Evolutionary conservation across 495 filamentous ascomycete species (phyloP).

Genomic region (Pyrenopolyporus hunteri): DNA sequence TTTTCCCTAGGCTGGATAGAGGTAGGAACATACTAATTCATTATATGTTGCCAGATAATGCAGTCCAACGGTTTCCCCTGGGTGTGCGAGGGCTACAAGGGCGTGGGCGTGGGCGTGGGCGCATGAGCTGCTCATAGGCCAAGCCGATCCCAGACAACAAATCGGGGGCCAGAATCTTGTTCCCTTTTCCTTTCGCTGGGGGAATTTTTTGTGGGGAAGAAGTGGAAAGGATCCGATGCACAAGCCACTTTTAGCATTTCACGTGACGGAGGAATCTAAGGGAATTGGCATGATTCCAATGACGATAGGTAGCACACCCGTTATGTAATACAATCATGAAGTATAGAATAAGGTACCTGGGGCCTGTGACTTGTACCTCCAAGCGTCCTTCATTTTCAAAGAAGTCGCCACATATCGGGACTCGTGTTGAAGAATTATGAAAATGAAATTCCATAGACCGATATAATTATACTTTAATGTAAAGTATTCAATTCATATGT

Average conservation of each 20-base stretch:
- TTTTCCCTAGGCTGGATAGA: slow-evolving; percentile 6
- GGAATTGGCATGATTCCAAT: not conserved
- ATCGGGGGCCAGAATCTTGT: slow-evolving; percentile 19
- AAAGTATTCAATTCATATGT: too few species aligned
- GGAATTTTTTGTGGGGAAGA: not conserved
- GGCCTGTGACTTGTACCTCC: too few species aligned
- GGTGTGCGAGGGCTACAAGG: too few species aligned
- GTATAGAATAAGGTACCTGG: too few species aligned
- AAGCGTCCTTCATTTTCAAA: too few species aligned
- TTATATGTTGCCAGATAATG: slow-evolving; percentile 45
- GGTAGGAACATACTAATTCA: slow-evolving; percentile 24
- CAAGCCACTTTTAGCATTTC: slow-evolving; percentile 17
- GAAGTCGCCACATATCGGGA: too few species aligned
- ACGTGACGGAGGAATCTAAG: slow-evolving; percentile 1
- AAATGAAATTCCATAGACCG: not conserved
- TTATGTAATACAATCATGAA: slow-evolving; percentile 3
- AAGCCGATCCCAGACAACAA: slow-evolving; percentile 15
- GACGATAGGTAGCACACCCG: not conserved
- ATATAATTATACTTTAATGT: too few species aligned
- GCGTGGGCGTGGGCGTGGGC: slow-evolving; percentile 23
- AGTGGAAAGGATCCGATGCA: too few species aligned
- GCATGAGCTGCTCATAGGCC: slow-evolving; percentile 31
- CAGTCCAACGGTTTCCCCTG: slow-evolving; percentile 32
- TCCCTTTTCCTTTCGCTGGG: not conserved
- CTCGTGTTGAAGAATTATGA: too few species aligned